Conservation (phyloP, 768 basidiomycete species). For the Gautieria morchelliformis region DNA sequence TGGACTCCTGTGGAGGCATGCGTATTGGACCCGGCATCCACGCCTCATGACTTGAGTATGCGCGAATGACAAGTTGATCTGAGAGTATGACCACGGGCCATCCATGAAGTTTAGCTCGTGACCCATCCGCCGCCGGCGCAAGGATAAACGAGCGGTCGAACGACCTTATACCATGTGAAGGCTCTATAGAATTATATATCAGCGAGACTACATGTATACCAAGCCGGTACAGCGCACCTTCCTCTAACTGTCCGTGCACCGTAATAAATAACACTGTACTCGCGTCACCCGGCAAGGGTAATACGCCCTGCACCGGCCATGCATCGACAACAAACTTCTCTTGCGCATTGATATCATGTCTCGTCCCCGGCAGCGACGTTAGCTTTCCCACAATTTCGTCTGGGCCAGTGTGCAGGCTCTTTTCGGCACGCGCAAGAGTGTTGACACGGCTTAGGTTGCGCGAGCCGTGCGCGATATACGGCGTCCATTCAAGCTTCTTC, state of each 20-base stretch:
- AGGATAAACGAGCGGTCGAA: slow-evolving; percentile 92
- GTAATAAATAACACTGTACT: slow-evolving; percentile 48
- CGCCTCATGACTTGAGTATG: slow-evolving; percentile 73
- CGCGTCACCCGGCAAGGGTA: slow-evolving; percentile 31
- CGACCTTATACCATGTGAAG: slow-evolving; percentile 72
- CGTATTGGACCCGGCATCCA: slow-evolving; percentile 70
- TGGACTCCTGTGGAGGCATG: slow-evolving; percentile 44
- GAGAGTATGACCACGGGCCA: slow-evolving; percentile 90
- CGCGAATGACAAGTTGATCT: slow-evolving; percentile 75
- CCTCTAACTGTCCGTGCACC: slow-evolving; percentile 85
- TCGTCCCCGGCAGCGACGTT: slow-evolving; percentile 59
- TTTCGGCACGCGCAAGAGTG: slow-evolving; percentile 7
- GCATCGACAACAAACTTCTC: slow-evolving; percentile 85
- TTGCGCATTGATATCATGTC: slow-evolving; percentile 71
- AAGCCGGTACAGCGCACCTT: slow-evolving; percentile 42
- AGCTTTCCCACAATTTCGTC: slow-evolving; percentile 55
- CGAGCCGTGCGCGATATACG: slow-evolving; percentile 59
- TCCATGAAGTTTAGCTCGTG: slow-evolving; percentile 73
- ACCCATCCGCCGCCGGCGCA: slow-evolving; percentile 68
- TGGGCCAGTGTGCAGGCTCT: slow-evolving; percentile 61
- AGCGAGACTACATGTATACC: slow-evolving; percentile 8
- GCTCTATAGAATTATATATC: slow-evolving; percentile 31
- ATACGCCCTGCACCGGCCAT: slow-evolving; percentile 63
- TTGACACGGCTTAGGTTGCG: slow-evolving; percentile 56
- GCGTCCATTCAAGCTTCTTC: slow-evolving; percentile 67